These are phyloP conservation scores for Globisporangium nagaii DNA, from an alignment of 352 stramenopile genomes.

Conservation along the genomic window DNA sequence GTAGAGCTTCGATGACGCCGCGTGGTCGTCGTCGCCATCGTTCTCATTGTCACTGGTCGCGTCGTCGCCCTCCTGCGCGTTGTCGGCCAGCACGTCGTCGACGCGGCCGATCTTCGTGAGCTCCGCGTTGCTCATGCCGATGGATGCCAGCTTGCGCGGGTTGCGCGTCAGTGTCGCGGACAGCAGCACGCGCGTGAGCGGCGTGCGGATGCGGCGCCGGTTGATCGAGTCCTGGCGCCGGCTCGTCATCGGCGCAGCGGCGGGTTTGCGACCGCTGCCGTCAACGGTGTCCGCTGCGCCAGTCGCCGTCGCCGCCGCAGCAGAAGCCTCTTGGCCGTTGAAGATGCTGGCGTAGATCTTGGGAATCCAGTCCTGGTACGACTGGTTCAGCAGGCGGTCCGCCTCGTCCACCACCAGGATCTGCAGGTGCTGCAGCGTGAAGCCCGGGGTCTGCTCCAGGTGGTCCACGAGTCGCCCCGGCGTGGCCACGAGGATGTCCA, in stretches of 20 bases:
- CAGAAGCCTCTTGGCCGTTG: conserved; percentile 47
- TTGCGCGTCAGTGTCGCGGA: conserved; percentile 98
- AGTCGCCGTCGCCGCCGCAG: conserved; percentile 18
- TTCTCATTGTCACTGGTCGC: conserved; percentile 24
- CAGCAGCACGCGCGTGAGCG: conserved; percentile 94
- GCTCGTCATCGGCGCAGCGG: conserved; percentile 38
- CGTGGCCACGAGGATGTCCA: conserved; percentile 97
- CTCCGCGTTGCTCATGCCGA: conserved; percentile 94
- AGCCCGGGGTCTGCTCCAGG: conserved; percentile 94
- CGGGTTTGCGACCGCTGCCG: background rate
- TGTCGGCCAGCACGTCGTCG: conserved; percentile 57
- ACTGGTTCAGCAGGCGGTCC: conserved; percentile 95
- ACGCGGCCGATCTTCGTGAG: conserved; percentile 84
- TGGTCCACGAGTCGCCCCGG: conserved; percentile 96
- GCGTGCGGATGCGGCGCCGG: conserved; percentile 64
- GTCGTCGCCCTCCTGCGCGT: conserved; percentile 45
- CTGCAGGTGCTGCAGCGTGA: conserved; percentile 95
- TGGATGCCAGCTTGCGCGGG: conserved; percentile 92
- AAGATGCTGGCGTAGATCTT: conserved; percentile 89
- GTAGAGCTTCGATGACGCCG: conserved; percentile 50
- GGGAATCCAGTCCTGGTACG: conserved; percentile 96
- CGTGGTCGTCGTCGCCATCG: conserved; percentile 14
- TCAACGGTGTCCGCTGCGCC: background rate
- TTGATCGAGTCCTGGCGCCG: conserved; percentile 77
- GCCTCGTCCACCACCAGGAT: conserved; percentile 98